phyloP scores from a whole-genome alignment of 768 basidiomycete species.

The Mycena olivaceomarginata region DNA sequence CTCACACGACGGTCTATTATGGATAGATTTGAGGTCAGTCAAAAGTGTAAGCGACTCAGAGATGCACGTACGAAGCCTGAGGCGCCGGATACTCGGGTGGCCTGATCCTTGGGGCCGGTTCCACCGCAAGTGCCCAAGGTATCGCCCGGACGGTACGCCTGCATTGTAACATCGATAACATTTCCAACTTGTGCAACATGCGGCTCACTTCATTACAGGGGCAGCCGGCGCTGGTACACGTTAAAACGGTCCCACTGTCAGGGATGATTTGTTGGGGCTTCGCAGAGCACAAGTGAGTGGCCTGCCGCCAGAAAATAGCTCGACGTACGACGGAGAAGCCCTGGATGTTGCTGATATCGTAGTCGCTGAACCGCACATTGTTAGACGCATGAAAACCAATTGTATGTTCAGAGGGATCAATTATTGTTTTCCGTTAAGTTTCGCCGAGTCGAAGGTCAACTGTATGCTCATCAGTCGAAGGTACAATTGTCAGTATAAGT shows the following conservation, averaged over 20 bases:
- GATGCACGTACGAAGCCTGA: too few species aligned
- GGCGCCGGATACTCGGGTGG: background rate
- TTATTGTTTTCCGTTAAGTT: background rate
- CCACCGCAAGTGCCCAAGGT: conserved; percentile 26
- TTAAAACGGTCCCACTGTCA: background rate
- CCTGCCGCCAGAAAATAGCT: background rate
- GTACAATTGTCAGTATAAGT: too few species aligned
- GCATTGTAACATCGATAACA: background rate
- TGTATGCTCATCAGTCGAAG: background rate
- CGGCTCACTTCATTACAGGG: background rate
- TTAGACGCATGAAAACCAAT: too few species aligned
- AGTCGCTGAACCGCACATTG: background rate
- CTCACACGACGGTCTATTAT: too few species aligned
- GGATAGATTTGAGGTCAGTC: too few species aligned
- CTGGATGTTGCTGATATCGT: conserved; percentile 29
- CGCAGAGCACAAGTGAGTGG: background rate
- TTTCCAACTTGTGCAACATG: too few species aligned
- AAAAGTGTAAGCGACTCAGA: too few species aligned
- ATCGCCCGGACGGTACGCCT: conserved; percentile 23
- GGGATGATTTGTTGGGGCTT: conserved; percentile 8
- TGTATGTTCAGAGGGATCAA: too few species aligned
- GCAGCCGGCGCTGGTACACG: background rate
- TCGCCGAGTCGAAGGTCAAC: conserved; percentile 25
- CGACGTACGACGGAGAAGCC: conserved; percentile 22
- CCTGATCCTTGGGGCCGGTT: conserved; percentile 20